These are phyloP conservation scores for Parastagonospora nodorum DNA, from an alignment of 2,329 filamentous ascomycete species.

Conservation along the genomic window DNA sequence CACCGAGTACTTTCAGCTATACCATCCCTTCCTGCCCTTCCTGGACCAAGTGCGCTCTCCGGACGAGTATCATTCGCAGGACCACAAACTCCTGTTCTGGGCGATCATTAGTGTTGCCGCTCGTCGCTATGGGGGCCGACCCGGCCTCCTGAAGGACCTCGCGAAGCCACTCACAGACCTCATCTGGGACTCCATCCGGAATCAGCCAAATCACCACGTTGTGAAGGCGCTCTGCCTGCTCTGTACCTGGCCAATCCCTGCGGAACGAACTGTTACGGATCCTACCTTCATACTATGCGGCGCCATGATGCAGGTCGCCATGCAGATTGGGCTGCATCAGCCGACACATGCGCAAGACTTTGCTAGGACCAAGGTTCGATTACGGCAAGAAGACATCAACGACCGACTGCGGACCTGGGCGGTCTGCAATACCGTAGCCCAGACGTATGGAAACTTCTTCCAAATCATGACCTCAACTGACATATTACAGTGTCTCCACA, in stretches of 20 bases:
- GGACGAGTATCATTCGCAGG: conserved; percentile 73
- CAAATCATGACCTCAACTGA: conserved; percentile 8
- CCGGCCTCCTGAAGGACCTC: conserved; percentile 68
- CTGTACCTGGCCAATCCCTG: conserved; percentile 82
- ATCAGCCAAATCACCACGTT: conserved; percentile 78
- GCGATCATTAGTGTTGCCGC: conserved; percentile 76
- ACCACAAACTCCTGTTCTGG: conserved; percentile 86
- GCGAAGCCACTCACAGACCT: conserved; percentile 69
- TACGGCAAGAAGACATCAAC: conserved; percentile 78
- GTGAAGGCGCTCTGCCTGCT: conserved; percentile 81
- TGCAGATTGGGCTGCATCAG: conserved; percentile 80
- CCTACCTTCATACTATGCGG: conserved; percentile 82
- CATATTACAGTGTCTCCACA: conserved; percentile 68
- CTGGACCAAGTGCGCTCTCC: conserved; percentile 69
- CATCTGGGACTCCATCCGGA: conserved; percentile 78
- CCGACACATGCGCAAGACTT: conserved; percentile 85
- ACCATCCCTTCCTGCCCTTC: conserved; percentile 79
- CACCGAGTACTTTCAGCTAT: conserved; percentile 74
- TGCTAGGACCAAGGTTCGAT: conserved; percentile 72
- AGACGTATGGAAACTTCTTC: conserved; percentile 56
- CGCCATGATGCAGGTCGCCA: conserved; percentile 86
- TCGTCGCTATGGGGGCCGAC: conserved; percentile 69
- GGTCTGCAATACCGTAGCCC: conserved; percentile 82
- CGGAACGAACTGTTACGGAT: conserved; percentile 79
- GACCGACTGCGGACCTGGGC: conserved; percentile 83